These are phyloP conservation scores for Microglena sp. DNA, from an alignment of 139 green algal genomes.

Conservation along the genomic window DNA sequence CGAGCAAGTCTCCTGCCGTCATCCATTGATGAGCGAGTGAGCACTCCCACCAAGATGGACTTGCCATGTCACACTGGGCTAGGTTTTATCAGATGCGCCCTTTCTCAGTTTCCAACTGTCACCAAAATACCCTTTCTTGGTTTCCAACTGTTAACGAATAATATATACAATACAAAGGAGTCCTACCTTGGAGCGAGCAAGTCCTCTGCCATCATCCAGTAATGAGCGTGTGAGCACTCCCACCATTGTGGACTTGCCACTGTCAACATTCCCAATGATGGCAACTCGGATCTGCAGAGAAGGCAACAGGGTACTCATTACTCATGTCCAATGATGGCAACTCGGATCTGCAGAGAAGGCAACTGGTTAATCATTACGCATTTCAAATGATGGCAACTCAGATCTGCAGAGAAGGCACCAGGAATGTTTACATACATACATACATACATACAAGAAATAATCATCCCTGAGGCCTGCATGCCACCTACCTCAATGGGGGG, in stretches of 20 bases:
- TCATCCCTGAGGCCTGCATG: background rate
- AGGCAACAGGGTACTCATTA: too few relatives aligned
- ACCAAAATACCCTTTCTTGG: too few relatives aligned
- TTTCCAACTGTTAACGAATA: too few relatives aligned
- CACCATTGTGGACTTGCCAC: conserved; percentile 84
- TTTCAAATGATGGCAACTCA: conserved; percentile 83
- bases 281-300: conserved; percentile 47
- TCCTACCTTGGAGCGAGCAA: conserved; percentile 68
- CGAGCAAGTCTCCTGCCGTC: conserved; percentile 73
- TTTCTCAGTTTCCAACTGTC: too few relatives aligned
- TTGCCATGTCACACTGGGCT: too few relatives aligned
- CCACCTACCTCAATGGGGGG: conserved; percentile 50
- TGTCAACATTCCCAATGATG: conserved; percentile 88
- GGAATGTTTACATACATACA: too few relatives aligned
- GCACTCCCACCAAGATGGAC: conserved; percentile 83
- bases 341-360: conserved; percentile 27
- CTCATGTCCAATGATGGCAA: conserved; percentile 85
- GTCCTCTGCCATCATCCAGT: conserved; percentile 79
- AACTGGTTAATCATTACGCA: too few relatives aligned
- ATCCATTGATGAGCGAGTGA: conserved; percentile 76
- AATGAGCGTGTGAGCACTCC: conserved; percentile 75
- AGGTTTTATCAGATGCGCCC: too few relatives aligned
- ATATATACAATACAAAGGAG: too few relatives aligned
- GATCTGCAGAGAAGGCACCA: conserved; percentile 7
- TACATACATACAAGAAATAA: background rate